Evolutionary conservation across 2,329 filamentous ascomycete genomes (phyloP), one percentile per base, ranked within the genome.

Genomic region (Pseudogymnoascus sp.): DNA sequence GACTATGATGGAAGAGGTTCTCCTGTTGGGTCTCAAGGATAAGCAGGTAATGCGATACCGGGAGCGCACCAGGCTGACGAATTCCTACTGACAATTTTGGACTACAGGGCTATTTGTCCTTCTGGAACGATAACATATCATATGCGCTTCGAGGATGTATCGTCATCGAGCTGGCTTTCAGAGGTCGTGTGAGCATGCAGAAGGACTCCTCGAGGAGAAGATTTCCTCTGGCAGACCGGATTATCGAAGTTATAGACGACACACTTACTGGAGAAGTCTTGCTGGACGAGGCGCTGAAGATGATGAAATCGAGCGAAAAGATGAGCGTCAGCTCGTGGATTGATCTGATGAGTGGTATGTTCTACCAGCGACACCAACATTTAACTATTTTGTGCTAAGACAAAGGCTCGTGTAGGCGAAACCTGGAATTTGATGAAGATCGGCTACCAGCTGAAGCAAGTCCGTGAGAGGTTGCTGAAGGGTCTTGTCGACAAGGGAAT

Each of bases 361-460:
- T n/a, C 16, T 23, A 25, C 61, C 54, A 23, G 60, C 63, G 43
- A 7, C n/a, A 65, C 28, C n/a, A 65, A 63, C 48, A 67, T 64
- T 64, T 34, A 45, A 62, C 61, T 19, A 67, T 60, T 61, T 41
- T 19, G 60, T 21, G 31, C 51, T 62, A 31, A 34, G 37, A 25
- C 39, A 62, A 62, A 51, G 34, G 41, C 36, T 45, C 34, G 43
- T n/a, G 63, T 74, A 98, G 93, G 95, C 76, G 95, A 99, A 79
- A 99, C 95, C 63, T 99, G 95, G 95, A 99, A 99, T 76, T 81
- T 99, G 69, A 98, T 99, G 95, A 99, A 99, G 83, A 99, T 99
- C 72, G 95, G 95, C 76, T 99, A 99, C 79, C 95, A 99, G 81
- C 85, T 99, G 71, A 99, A 99, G 81, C 95, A 99, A 83, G 95